Base-by-base conservation (phyloP, 495 filamentous ascomycete species). In the Penicillium coffeae region DNA sequence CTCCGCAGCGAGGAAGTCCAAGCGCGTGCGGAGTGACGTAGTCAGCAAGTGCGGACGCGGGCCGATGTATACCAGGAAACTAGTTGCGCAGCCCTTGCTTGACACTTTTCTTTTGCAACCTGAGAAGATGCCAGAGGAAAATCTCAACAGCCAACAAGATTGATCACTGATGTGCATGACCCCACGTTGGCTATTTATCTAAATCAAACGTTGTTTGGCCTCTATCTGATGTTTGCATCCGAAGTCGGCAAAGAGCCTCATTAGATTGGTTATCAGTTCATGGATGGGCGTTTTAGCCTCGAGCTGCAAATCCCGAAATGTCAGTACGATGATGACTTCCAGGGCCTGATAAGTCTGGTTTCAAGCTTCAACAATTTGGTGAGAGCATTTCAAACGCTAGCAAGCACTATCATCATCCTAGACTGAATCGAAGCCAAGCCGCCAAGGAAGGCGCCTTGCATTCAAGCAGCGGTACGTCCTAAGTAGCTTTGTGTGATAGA, bases 261-360 rank as follows among this genome's bases (percentile, higher is more conserved):
- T 19, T 95, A 90, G 90, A 87, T 93, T 48, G 87, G 90, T 0
- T 93, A 83, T 54, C 88, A 91, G 54, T 73, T 83, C 25, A 45
- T 92, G 3, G 76, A 78, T 38, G 89, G 89, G 27, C 65, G 89
- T 3, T 49, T 89, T 1, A 88, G 89, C 1, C 48, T 84, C 2
- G 80, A 82, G 34, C 75, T 90, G 65, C 85, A 90, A 57, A 77
- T 81, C 27, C 80, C 20, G 72, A 83, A 56, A 81, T 89, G 42
- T 82, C 86, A 1, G 80, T 77, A 0, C 84, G 89, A 60, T 83
- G 84, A 0, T 83, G 84, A 0, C 74, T 90, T 3, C 63, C 68
- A 10, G 56, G 73, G 15, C 62, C 64, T 0, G 86, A 91, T 49
- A 71, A 90, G 1, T 78, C 88, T 0, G 81, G 74, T n/a, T 73